phyloP scores from a whole-genome alignment of 2,329 filamentous ascomycete species.

The Cladophialophora bantiana region DNA sequence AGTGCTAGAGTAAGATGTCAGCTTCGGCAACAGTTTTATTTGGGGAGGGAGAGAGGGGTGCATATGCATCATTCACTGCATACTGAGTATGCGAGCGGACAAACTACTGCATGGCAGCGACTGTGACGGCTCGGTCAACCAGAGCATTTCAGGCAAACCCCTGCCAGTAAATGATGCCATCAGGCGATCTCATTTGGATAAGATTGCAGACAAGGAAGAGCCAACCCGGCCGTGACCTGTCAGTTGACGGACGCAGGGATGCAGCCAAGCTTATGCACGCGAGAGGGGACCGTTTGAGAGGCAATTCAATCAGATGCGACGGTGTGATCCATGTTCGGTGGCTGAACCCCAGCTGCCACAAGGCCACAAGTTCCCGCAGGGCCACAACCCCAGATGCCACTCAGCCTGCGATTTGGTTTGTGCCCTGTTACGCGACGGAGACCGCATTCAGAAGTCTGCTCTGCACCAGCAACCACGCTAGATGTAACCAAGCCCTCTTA shows the following conservation, averaged over 20 bases:
- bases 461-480: conserved; percentile 22
- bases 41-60: neutral
- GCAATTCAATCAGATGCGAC: conserved; percentile 31
- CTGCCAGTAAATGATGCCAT: neutral
- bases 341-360: conserved; percentile 27
- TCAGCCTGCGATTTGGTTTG: conserved; percentile 26
- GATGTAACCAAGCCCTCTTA: conserved; percentile 13
- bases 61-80: conserved; percentile 2
- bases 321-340: conserved; percentile 20
- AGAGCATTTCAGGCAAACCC: conserved; percentile 1
- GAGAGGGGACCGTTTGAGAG: conserved; percentile 15
- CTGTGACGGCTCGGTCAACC: neutral
- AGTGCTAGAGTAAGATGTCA: conserved; percentile 25
- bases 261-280: conserved; percentile 19
- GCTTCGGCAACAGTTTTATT: neutral
- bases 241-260: conserved; percentile 1
- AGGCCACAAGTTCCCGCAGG: neutral
- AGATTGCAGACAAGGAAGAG: conserved; percentile 16
- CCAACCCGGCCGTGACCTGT: conserved; percentile 7
- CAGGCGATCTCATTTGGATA: conserved; percentile 20
- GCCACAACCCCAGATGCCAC: conserved; percentile 8
- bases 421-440: conserved; percentile 26
- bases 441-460: conserved; percentile 17
- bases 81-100: conserved; percentile 11
- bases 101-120: neutral